Conservation (phyloP, 1,284 basidiomycete genomes). For the Clitocybe nebularis region DNA sequence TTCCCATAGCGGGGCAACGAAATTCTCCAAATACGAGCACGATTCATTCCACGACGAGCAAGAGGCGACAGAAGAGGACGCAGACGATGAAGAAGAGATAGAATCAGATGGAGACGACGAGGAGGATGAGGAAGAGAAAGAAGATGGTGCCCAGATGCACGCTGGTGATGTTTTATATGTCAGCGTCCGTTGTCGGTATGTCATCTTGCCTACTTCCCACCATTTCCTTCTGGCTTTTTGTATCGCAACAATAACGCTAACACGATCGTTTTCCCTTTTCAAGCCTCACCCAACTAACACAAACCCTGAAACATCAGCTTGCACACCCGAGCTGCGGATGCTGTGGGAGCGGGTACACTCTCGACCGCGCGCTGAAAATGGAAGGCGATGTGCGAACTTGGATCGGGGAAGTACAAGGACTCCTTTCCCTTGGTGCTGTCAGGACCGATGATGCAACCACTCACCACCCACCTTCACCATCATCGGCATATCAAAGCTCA, state of each 20-base stretch:
- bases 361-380: constrained; percentile 56
- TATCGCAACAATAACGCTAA: no score
- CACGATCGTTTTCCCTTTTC: no score
- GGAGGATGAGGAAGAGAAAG: constrained; percentile 2
- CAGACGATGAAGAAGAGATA: background rate
- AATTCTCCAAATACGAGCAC: no score
- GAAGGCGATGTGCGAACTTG: constrained; percentile 54
- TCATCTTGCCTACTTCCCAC: constrained; percentile 4
- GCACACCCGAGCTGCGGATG: constrained; percentile 21
- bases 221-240: no score
- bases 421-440: constrained; percentile 14
- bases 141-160: no score
- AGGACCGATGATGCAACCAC: no score
- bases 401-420: constrained; percentile 44
- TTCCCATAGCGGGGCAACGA: no score
- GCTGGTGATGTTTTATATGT: constrained; percentile 26
- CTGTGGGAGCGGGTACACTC: constrained; percentile 35
- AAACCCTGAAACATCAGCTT: constrained; percentile 30
- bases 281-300: constrained; percentile 31
- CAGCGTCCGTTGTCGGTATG: constrained; percentile 35
- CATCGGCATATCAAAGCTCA: background rate
- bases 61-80: constrained; percentile 5
- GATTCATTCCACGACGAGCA: constrained; percentile 10
- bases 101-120: background rate
- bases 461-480: constrained; percentile 25